A percentile compares a stretch with the other conserved stretches of the same genome.
These are phyloP conservation scores for Colletotrichum graminicola DNA, from an alignment of 2,329 filamentous ascomycete genomes.

Conservation along the genomic window DNA sequence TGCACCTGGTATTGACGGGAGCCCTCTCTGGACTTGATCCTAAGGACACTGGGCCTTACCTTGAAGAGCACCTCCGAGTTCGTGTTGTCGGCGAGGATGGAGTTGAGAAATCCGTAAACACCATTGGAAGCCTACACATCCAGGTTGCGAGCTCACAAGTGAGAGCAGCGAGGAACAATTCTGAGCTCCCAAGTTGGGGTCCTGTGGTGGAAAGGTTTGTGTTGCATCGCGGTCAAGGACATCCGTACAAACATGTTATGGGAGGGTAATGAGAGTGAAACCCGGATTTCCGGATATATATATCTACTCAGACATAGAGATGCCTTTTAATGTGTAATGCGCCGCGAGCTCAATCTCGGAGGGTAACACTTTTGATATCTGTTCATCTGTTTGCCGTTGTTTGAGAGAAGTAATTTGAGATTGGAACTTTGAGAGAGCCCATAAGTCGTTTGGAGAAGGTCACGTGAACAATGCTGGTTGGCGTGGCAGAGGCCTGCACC, in stretches of 20 bases:
- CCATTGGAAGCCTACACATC: conserved; percentile 52
- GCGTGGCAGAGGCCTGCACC: background rate
- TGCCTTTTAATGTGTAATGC: conserved; percentile 8
- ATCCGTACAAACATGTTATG: background rate
- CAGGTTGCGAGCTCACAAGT: conserved; percentile 55
- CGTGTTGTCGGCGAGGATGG: conserved; percentile 50
- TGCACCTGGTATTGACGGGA: conserved; percentile 55
- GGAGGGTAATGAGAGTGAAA: background rate
- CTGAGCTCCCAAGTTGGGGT: conserved; percentile 56
- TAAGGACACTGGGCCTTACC: conserved; percentile 55
- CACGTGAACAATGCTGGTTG: background rate
- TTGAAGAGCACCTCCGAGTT: conserved; percentile 54
- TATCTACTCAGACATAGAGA: background rate
- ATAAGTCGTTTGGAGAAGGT: background rate
- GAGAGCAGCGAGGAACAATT: conserved; percentile 48
- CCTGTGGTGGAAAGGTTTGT: conserved; percentile 43
- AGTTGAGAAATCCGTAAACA: conserved; percentile 44
- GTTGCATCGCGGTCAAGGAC: conserved; percentile 2
- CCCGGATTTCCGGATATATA: background rate
- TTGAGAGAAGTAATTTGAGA: background rate
- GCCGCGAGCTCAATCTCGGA: background rate
- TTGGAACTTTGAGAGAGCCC: background rate
- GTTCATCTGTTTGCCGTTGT: background rate
- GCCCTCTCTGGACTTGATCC: conserved; percentile 54
- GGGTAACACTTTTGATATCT: background rate